phyloP scores from a whole-genome alignment of 176 grass and related monocot species.

The Otatea glauca region DNA sequence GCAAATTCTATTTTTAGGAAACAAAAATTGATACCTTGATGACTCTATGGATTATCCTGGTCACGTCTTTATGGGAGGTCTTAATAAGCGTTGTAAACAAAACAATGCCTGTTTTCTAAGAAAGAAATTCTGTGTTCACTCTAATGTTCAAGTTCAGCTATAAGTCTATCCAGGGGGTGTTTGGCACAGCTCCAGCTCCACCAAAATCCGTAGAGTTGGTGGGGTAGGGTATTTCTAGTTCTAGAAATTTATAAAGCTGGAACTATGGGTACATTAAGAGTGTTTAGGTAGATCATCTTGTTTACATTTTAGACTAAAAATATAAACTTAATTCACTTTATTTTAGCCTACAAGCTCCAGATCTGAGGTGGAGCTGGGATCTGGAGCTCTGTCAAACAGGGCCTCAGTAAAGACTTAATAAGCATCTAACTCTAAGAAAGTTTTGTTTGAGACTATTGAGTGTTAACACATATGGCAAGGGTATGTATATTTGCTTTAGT shows the following conservation, averaged over 20 bases:
- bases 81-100: background rate
- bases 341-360: too few species aligned
- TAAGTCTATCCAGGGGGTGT: too few species aligned
- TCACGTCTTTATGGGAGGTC: background rate
- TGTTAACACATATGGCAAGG: background rate
- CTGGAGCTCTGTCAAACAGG: too few species aligned
- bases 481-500: background rate
- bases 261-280: too few species aligned
- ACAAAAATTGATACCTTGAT: background rate
- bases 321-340: too few species aligned
- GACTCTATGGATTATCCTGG: background rate
- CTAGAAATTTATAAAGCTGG: too few species aligned
- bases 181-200: too few species aligned
- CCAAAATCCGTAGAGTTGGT: too few species aligned
- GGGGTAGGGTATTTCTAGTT: too few species aligned
- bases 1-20: background rate
- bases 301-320: too few species aligned
- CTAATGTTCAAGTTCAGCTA: conserved; percentile 4
- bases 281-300: too few species aligned
- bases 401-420: background rate
- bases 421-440: background rate
- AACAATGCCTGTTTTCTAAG: background rate
- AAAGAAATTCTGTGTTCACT: background rate
- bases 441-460: background rate
- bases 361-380: too few species aligned